A percentile compares a stretch with the other conserved stretches of the same genome.
These are phyloP conservation scores for Cadophora sp. DNA, from an alignment of 2,329 filamentous ascomycete species.

Conservation along the genomic window DNA sequence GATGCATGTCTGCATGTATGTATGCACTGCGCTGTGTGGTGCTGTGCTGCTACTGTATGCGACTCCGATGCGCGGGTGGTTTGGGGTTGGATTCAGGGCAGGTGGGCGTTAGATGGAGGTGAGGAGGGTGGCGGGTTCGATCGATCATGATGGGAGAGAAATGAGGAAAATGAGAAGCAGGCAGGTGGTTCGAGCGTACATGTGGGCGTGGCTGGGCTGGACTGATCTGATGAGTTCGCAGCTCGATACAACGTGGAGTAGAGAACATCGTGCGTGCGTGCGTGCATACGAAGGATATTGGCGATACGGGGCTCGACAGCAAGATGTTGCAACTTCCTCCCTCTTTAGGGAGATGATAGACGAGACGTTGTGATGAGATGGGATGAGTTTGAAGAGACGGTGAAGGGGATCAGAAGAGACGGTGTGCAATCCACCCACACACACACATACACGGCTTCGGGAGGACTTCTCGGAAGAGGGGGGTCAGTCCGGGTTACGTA, in stretches of 20 bases:
- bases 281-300: conserved; percentile 16
- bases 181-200: conserved; percentile 17
- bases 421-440: not conserved
- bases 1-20: not conserved
- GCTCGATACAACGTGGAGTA: conserved; percentile 17
- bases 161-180: not conserved
- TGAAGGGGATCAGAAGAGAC: not conserved
- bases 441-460: conserved; percentile 1
- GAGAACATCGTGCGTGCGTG: conserved; percentile 20
- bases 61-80: not conserved
- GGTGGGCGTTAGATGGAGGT: not conserved
- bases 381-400: conserved; percentile 8
- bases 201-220: conserved; percentile 2
- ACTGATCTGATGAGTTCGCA: conserved; percentile 19
- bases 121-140: not conserved
- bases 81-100: not conserved
- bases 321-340: conserved; percentile 2
- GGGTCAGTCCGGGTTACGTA: not conserved
- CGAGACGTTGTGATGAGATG: not conserved
- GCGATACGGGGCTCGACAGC: not conserved
- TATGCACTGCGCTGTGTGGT: not conserved
- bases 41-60: not conserved
- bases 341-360: not conserved
- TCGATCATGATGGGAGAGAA: not conserved
- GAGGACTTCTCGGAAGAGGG: not conserved